A percentile compares a stretch with the other conserved stretches of the same genome.
phyloP scores from a whole-genome alignment of 768 basidiomycete species.

The Serendipita vermifera region DNA sequence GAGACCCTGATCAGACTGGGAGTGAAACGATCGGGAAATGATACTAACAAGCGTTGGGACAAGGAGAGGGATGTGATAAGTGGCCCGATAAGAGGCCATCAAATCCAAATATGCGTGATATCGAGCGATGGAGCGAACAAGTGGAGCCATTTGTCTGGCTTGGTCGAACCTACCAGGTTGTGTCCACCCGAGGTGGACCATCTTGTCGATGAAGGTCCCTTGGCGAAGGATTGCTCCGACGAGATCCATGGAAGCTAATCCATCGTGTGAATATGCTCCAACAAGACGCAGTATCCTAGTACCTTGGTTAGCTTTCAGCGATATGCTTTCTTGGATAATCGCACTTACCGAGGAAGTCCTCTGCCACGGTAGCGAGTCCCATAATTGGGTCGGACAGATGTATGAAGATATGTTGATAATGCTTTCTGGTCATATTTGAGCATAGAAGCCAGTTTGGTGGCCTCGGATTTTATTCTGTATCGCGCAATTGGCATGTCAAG shows the following conservation, averaged over 20 bases:
- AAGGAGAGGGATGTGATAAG: constrained; percentile 10
- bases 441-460: background rate
- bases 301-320: no score
- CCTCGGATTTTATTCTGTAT: background rate
- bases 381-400: background rate
- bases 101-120: constrained; percentile 17
- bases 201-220: constrained; percentile 13
- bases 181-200: constrained; percentile 14
- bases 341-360: no score
- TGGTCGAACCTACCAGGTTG: constrained; percentile 8
- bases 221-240: constrained; percentile 14
- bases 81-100: constrained; percentile 11
- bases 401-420: background rate
- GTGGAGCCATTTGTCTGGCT: constrained; percentile 3
- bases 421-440: background rate
- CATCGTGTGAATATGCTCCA: background rate
- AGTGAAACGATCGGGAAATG: background rate
- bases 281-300: background rate
- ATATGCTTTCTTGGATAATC: no score
- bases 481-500: background rate
- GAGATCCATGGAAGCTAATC: constrained; percentile 8
- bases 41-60: constrained; percentile 15
- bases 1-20: background rate
- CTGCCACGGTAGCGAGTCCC: no score
- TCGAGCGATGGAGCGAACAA: constrained; percentile 13